Evolutionary conservation across 306 rosid species (phyloP).

Genomic region (Quercus variabilis): DNA sequence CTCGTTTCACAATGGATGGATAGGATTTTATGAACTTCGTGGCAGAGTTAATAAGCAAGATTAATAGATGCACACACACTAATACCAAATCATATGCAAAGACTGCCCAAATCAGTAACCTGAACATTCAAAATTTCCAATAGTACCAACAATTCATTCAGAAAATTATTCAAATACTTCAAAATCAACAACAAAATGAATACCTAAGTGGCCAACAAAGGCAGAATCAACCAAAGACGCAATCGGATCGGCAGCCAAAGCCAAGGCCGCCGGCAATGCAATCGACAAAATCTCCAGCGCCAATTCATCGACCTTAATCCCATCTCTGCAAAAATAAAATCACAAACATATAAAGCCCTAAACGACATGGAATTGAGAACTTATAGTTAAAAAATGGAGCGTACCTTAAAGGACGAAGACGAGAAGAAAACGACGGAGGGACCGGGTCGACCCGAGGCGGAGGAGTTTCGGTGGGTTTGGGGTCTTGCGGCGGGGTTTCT

Average conservation of each 20-base stretch:
- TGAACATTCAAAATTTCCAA: background rate
- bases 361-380: background rate
- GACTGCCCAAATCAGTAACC: too few species aligned
- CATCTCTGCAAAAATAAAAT: slow-evolving; percentile 26
- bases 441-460: background rate
- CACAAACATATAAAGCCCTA: background rate
- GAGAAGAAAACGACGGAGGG: slow-evolving; percentile 17
- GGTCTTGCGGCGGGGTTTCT: slow-evolving; percentile 27
- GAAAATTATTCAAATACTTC: background rate
- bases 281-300: slow-evolving; percentile 72
- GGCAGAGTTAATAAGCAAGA: too few species aligned
- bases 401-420: slow-evolving; percentile 35
- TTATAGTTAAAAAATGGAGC: background rate
- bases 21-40: too few species aligned
- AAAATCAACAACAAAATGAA: background rate
- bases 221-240: slow-evolving; percentile 90
- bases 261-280: slow-evolving; percentile 92
- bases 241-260: slow-evolving; percentile 86
- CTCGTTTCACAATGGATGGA: too few species aligned
- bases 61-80: too few species aligned
- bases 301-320: slow-evolving; percentile 50
- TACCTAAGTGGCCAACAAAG: slow-evolving; percentile 91
- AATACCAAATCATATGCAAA: too few species aligned
- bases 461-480: slow-evolving; percentile 3
- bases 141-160: background rate